These are phyloP conservation scores for Cyberlindnera maclurae DNA, from an alignment of 805 yeast species.

Conservation along the genomic window DNA sequence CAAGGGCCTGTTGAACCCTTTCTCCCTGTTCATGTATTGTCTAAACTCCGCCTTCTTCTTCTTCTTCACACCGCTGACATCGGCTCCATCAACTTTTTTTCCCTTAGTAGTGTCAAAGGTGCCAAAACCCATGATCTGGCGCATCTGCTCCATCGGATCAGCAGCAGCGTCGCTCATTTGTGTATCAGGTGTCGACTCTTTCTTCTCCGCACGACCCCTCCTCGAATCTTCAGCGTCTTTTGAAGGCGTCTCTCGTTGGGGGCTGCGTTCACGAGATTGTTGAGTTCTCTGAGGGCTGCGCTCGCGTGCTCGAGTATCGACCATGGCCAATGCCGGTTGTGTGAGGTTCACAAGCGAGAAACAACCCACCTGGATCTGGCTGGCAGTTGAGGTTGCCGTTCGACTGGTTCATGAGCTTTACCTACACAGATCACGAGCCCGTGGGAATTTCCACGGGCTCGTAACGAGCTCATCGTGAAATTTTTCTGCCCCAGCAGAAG, in stretches of 20 bases:
- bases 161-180: constrained; percentile 16
- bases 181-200: constrained; percentile 4
- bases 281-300: neutral
- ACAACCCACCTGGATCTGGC: no score
- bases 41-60: constrained; percentile 40
- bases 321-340: no score
- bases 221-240: neutral
- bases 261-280: neutral
- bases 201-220: constrained; percentile 3
- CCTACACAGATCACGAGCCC: no score
- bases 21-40: constrained; percentile 52
- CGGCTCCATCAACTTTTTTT: constrained; percentile 45
- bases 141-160: constrained; percentile 21
- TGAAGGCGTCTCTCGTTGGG: constrained; percentile 1
- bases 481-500: neutral
- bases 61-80: constrained; percentile 34
- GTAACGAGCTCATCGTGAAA: neutral
- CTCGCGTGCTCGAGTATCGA: no score
- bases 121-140: constrained; percentile 50
- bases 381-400: no score
- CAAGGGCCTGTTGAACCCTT: constrained; percentile 48
- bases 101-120: constrained; percentile 51
- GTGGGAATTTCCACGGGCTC: no score
- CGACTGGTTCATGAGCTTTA: no score
- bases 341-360: no score